phyloP scores from a whole-genome alignment of 23 red algal species.

The Gracilaria caudata region DNA sequence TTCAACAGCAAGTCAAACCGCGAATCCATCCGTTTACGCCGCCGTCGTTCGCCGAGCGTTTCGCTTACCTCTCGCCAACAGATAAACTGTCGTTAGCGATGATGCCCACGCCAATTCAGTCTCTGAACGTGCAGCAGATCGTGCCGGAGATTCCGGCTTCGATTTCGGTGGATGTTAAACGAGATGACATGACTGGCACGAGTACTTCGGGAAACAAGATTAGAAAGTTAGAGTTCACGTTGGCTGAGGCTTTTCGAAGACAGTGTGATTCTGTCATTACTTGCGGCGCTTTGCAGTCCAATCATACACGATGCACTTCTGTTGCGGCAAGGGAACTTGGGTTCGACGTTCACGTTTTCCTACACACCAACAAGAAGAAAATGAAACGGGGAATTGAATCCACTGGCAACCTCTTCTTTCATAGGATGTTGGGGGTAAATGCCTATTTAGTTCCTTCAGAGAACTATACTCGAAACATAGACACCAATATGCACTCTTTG shows the following conservation, averaged over 20 bases:
- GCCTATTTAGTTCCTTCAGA: constrained; percentile 48
- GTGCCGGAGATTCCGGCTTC: neutral
- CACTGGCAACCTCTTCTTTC: constrained; percentile 54
- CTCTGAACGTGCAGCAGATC: constrained; percentile 14
- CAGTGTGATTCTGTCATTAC: constrained; percentile 44
- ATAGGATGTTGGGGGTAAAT: constrained; percentile 39
- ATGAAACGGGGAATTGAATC: constrained; percentile 3
- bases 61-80: constrained; percentile 19
- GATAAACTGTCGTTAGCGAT: constrained; percentile 32
- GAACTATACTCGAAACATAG: constrained; percentile 17
- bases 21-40: constrained; percentile 1
- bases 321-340: constrained; percentile 56
- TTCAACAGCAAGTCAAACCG: neutral
- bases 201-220: constrained; percentile 61
- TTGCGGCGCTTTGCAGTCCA: constrained; percentile 43
- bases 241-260: constrained; percentile 43
- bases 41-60: constrained; percentile 4
- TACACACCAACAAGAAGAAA: constrained; percentile 26
- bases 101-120: constrained; percentile 50
- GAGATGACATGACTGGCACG: constrained; percentile 60
- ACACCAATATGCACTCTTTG: constrained; percentile 38
- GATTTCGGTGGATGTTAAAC: constrained; percentile 52
- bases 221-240: constrained; percentile 66
- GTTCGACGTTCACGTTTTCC: constrained; percentile 55
- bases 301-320: constrained; percentile 59